Evolutionary conservation across 768 basidiomycete species (phyloP).

Genomic region (Auricularia heimuer): DNA sequence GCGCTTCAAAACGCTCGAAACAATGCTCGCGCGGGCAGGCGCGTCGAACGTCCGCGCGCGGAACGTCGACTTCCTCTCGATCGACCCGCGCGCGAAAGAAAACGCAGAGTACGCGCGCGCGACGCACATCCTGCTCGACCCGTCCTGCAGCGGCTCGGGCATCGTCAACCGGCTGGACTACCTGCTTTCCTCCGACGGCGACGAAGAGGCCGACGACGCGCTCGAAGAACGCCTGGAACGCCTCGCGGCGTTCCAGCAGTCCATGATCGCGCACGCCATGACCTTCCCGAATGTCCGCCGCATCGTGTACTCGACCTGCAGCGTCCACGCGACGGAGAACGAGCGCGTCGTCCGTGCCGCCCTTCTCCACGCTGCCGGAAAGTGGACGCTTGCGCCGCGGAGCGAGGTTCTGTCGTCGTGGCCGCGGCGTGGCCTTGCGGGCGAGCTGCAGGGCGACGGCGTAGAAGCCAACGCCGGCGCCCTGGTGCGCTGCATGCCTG

Average conservation of each 20-base stretch:
- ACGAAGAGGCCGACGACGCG: slow-evolving; percentile 34
- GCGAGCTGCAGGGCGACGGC: slow-evolving; percentile 44
- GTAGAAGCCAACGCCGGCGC: slow-evolving; percentile 45
- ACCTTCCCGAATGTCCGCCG: slow-evolving; percentile 68
- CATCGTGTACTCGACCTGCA: slow-evolving; percentile 98
- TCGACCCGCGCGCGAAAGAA: slow-evolving; percentile 43
- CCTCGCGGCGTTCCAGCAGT: slow-evolving; percentile 78
- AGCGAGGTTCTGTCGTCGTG: slow-evolving; percentile 68
- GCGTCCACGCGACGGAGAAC: slow-evolving; percentile 83
- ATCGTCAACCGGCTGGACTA: slow-evolving; percentile 86
- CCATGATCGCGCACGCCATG: slow-evolving; percentile 93
- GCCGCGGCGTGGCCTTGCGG: slow-evolving; percentile 66
- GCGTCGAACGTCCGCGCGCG: slow-evolving; percentile 72
- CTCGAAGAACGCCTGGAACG: slow-evolving; percentile 57
- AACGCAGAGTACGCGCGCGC: slow-evolving; percentile 49
- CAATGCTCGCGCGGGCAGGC: slow-evolving; percentile 76
- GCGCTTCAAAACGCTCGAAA: slow-evolving; percentile 72
- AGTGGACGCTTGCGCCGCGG: slow-evolving; percentile 61
- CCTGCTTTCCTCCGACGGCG: slow-evolving; percentile 49
- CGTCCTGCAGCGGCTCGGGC: slow-evolving; percentile 92
- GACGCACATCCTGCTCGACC: slow-evolving; percentile 89
- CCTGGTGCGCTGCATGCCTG: slow-evolving; percentile 63
- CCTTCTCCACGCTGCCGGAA: slow-evolving; percentile 52
- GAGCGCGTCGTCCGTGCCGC: slow-evolving; percentile 79
- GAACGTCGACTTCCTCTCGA: slow-evolving; percentile 74